Conservation (phyloP, 345 rosid species). For the Bruguiera sexangula region DNA sequence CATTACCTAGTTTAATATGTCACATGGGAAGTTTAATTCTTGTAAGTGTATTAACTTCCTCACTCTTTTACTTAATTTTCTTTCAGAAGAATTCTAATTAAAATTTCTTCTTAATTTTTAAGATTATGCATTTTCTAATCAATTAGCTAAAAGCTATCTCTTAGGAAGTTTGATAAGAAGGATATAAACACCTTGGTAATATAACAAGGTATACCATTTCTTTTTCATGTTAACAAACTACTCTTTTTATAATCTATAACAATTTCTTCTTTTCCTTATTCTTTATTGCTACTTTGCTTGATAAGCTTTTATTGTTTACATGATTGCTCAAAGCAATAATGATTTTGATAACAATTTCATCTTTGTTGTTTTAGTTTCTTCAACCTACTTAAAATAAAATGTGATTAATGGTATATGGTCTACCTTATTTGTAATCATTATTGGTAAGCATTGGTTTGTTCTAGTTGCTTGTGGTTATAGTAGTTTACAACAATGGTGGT, state of each 20-base stretch:
- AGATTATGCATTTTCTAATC: no score
- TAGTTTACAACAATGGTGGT: slow-evolving; percentile 95
- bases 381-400: neutral
- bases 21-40: no score
- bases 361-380: neutral
- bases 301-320: neutral
- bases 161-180: no score
- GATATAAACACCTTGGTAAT: no score
- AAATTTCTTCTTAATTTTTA: no score
- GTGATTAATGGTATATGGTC: neutral
- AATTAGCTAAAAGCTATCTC: no score
- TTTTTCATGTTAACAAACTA: neutral
- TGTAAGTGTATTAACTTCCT: no score
- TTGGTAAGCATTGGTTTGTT: slow-evolving; percentile 76
- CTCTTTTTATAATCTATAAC: neutral
- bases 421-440: no score
- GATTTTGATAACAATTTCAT: neutral
- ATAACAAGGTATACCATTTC: neutral
- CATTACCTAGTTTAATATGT: no score
- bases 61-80: no score
- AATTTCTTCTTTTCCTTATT: neutral
- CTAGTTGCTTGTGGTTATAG: slow-evolving; percentile 78
- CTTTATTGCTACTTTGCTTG: neutral
- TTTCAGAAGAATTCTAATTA: no score
- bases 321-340: no score